A percentile compares a stretch with the other conserved stretches of the same genome.
Conservation (phyloP, 2,329 filamentous ascomycete genomes). For the Tolypocladium album region DNA sequence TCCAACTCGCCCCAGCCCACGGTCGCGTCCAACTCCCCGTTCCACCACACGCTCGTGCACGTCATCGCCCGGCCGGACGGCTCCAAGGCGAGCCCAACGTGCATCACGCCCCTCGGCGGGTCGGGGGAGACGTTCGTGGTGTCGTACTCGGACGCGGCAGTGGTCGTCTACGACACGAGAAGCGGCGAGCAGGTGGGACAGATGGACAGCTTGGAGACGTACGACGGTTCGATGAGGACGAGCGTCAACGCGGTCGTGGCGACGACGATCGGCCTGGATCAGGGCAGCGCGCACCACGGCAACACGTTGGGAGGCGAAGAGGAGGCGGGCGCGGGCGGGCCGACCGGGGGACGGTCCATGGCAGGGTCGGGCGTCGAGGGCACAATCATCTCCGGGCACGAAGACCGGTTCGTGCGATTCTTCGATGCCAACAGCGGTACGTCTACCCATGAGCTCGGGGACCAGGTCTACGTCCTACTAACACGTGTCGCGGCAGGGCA, state of each 20-base stretch:
- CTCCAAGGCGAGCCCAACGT: constrained; percentile 67
- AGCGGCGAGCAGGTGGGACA: constrained; percentile 83
- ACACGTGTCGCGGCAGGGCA: constrained; percentile 52
- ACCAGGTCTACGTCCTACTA: constrained; percentile 2
- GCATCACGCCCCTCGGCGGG: constrained; percentile 78
- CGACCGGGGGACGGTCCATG: constrained; percentile 57
- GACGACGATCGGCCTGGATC: constrained; percentile 73
- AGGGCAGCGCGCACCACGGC: constrained; percentile 42
- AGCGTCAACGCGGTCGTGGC: constrained; percentile 89
- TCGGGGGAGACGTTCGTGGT: constrained; percentile 86
- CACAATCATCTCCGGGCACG: constrained; percentile 90
- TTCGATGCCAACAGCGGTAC: constrained; percentile 98
- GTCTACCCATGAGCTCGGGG: constrained; percentile 22
- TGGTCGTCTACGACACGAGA: constrained; percentile 84
- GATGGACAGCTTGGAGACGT: constrained; percentile 92
- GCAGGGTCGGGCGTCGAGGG: constrained; percentile 78
- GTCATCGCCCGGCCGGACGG: constrained; percentile 64
- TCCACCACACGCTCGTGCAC: constrained; percentile 80
- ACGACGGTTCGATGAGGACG: constrained; percentile 67
- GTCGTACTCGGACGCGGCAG: constrained; percentile 80
- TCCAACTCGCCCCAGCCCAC: constrained; percentile 84
- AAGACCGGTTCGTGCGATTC: constrained; percentile 92
- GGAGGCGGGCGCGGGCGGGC: constrained; percentile 54
- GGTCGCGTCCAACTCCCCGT: constrained; percentile 73
- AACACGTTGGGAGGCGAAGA: constrained; percentile 61